Percentiles rank a stretch among this genome's conserved stretches.
Conservation (phyloP, 495 filamentous ascomycete species). For the Penicillium roqueforti region DNA sequence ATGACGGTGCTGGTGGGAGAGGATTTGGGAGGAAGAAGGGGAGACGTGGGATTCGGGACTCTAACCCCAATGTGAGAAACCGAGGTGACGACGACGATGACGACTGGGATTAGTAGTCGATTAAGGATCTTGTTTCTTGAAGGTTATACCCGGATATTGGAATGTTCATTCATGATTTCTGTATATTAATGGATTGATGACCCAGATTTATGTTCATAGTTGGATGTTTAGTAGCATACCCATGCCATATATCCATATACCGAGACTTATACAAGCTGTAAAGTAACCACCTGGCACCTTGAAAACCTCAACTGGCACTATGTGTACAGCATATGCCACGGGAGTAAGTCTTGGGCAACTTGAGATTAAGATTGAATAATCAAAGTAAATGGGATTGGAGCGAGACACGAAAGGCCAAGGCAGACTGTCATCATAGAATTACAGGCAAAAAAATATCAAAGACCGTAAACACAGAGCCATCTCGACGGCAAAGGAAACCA, state of each 20-base stretch:
- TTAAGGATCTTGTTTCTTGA: slow-evolving; percentile 32
- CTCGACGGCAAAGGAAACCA: slow-evolving; percentile 13
- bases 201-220: neutral
- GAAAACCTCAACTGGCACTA: neutral
- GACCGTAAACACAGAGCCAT: slow-evolving; percentile 20
- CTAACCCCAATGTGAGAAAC: slow-evolving; percentile 18
- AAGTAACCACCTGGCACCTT: neutral
- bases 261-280: neutral
- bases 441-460: slow-evolving; percentile 28
- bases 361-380: neutral
- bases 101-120: slow-evolving; percentile 64
- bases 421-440: slow-evolving; percentile 42
- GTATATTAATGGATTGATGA: slow-evolving; percentile 6
- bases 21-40: slow-evolving; percentile 40
- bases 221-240: slow-evolving; percentile 4
- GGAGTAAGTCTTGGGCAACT: neutral
- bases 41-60: slow-evolving; percentile 51
- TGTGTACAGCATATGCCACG: neutral
- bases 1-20: slow-evolving; percentile 20
- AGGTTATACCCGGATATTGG: slow-evolving; percentile 1
- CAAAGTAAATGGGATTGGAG: slow-evolving; percentile 14
- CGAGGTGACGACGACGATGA: slow-evolving; percentile 52
- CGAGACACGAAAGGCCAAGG: slow-evolving; percentile 14
- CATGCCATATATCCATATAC: slow-evolving; percentile 3
- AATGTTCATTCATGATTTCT: neutral